Conservation (phyloP, 192 early-diverging fungal genomes). For the Backusella mclennaniae region DNA sequence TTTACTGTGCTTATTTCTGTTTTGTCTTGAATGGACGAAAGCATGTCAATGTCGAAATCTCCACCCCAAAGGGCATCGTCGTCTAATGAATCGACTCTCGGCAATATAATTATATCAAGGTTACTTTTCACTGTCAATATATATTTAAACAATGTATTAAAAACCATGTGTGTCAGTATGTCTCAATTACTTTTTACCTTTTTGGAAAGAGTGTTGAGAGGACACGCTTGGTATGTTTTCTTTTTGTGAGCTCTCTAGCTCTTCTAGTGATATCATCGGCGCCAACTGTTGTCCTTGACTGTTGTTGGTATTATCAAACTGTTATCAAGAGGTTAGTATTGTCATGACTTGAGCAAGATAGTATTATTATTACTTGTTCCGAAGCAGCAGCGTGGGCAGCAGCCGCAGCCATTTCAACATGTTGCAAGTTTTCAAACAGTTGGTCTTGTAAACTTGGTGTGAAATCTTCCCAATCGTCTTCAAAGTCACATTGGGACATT, state of each 20-base stretch:
- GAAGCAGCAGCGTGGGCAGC: background rate
- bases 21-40: background rate
- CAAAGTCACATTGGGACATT: background rate
- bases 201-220: background rate
- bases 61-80: background rate
- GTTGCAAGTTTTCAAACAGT: background rate
- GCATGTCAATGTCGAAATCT: background rate
- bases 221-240: background rate
- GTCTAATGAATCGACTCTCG: background rate
- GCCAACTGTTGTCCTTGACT: background rate
- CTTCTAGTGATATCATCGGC: background rate
- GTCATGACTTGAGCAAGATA: too few relatives aligned
- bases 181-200: background rate
- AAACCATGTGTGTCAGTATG: too few relatives aligned
- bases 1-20: background rate
- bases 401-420: background rate
- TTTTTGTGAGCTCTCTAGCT: background rate
- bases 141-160: too few relatives aligned
- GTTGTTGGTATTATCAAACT: background rate
- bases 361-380: too few relatives aligned
- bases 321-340: background rate
- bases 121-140: background rate
- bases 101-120: background rate
- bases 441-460: background rate
- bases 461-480: constrained; percentile 1